Percentiles rank a stretch among this genome's conserved stretches.
phyloP scores from a whole-genome alignment of 2,329 filamentous ascomycete genomes.

The Akanthomyces muscarius region DNA sequence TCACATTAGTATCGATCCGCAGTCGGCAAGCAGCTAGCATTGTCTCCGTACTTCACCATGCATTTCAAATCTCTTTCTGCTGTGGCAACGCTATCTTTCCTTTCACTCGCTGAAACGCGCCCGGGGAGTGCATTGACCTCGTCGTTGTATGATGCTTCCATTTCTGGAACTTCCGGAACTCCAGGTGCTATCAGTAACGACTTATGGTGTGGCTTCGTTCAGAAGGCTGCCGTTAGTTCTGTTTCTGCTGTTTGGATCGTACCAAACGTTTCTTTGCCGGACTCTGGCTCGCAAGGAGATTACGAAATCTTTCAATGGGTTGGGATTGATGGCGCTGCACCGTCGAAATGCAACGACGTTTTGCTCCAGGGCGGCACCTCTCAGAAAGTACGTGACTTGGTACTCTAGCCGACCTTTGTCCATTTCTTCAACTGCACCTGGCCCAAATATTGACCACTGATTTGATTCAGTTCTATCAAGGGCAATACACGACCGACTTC shows the following conservation, averaged over 20 bases:
- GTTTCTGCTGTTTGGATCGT: slow-evolving; percentile 1
- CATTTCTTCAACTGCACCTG: no score
- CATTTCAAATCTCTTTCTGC: not conserved
- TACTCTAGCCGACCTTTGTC: not conserved
- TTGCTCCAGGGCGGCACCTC: slow-evolving; percentile 3
- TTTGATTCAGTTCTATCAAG: not conserved
- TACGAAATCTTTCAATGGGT: not conserved
- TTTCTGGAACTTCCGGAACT: no score
- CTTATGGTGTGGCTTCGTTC: not conserved
- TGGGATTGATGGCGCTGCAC: not conserved
- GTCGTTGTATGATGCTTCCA: not conserved
- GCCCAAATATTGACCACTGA: not conserved
- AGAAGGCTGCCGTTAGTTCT: not conserved
- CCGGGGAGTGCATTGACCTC: not conserved
- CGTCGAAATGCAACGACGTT: not conserved
- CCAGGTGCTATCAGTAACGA: not conserved
- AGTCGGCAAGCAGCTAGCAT: not conserved
- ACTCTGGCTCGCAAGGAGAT: not conserved
- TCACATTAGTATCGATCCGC: not conserved
- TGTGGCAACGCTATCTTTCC: not conserved
- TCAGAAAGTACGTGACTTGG: slow-evolving; percentile 1
- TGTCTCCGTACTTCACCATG: not conserved
- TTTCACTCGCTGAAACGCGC: not conserved
- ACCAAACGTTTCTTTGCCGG: not conserved
- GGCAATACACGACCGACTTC: not conserved